Conservation (phyloP, 2,329 filamentous ascomycete genomes). For the Thelonectria rubi region DNA sequence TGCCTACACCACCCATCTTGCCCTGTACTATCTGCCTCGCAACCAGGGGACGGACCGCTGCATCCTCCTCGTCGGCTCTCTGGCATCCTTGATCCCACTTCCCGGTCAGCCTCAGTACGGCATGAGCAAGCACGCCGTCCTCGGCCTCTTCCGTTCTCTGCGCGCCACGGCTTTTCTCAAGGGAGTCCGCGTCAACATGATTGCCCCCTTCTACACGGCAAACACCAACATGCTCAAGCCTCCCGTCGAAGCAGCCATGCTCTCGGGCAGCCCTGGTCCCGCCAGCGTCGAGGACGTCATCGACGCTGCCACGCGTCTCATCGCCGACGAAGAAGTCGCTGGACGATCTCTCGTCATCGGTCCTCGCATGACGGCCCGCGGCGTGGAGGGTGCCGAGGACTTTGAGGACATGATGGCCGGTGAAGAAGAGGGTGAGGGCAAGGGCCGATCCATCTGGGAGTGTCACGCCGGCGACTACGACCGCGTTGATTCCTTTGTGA, state of each 20-base stretch:
- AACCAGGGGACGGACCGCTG: constrained; percentile 52
- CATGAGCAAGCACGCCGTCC: constrained; percentile 71
- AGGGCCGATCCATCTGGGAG: constrained; percentile 65
- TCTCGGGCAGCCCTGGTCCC: constrained; percentile 62
- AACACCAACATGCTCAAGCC: constrained; percentile 65
- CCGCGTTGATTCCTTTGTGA: constrained; percentile 64
- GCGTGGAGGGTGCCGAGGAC: constrained; percentile 45
- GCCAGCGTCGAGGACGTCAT: constrained; percentile 68
- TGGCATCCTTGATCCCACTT: constrained; percentile 63
- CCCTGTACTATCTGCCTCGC: constrained; percentile 55
- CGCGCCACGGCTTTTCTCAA: constrained; percentile 55
- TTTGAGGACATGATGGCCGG: constrained; percentile 40
- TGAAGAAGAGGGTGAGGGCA: constrained; percentile 49
- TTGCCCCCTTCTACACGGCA: constrained; percentile 73
- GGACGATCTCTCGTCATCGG: constrained; percentile 67
- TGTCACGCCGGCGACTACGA: constrained; percentile 67
- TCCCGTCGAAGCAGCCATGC: constrained; percentile 55
- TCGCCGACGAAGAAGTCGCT: constrained; percentile 65
- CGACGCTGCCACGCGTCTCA: constrained; percentile 68
- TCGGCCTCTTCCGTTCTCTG: constrained; percentile 70
- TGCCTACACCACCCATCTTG: constrained; percentile 72
- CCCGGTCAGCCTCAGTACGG: constrained; percentile 63
- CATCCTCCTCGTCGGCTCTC: constrained; percentile 69
- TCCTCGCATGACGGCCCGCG: constrained; percentile 55
- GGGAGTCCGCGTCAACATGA: constrained; percentile 69